Evolutionary conservation across 2,329 filamentous ascomycete genomes (phyloP).

Genomic region (Neocatenulostroma microsporum): DNA sequence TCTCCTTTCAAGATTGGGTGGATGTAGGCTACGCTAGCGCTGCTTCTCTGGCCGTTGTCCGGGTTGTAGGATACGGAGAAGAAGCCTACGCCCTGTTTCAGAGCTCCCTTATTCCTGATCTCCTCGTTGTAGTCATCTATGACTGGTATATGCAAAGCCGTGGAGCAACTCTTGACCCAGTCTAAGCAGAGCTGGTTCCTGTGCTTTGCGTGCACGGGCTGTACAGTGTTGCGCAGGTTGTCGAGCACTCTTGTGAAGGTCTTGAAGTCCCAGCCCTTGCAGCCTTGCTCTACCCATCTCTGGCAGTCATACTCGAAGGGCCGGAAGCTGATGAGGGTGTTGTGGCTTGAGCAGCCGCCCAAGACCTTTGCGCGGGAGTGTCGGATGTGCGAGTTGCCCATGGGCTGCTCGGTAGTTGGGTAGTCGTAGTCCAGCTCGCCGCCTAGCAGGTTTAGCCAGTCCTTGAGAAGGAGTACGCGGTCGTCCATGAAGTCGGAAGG

Average conservation of each 20-base stretch:
- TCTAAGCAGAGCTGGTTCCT: constrained; percentile 87
- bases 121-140: constrained; percentile 81
- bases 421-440: constrained; percentile 90
- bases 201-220: constrained; percentile 77
- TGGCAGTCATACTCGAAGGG: constrained; percentile 84
- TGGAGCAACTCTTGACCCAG: constrained; percentile 75
- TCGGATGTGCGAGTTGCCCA: constrained; percentile 82
- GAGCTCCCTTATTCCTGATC: constrained; percentile 63
- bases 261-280: constrained; percentile 78
- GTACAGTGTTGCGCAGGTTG: constrained; percentile 80
- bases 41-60: constrained; percentile 74
- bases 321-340: constrained; percentile 87
- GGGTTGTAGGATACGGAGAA: constrained; percentile 90
- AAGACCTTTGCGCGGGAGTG: constrained; percentile 89
- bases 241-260: constrained; percentile 74
- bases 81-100: constrained; percentile 75
- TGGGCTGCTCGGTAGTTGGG: constrained; percentile 80
- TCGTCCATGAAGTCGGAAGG: constrained; percentile 86
- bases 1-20: constrained; percentile 81
- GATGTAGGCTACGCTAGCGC: constrained; percentile 84
- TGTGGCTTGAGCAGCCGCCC: constrained; percentile 87
- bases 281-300: constrained; percentile 74
- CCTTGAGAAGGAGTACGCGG: constrained; percentile 74
- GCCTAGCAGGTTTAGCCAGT: constrained; percentile 78
- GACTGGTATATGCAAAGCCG: constrained; percentile 70